phyloP scores from a whole-genome alignment of 1,284 basidiomycete species.

The Ceratobasidium sp. region DNA sequence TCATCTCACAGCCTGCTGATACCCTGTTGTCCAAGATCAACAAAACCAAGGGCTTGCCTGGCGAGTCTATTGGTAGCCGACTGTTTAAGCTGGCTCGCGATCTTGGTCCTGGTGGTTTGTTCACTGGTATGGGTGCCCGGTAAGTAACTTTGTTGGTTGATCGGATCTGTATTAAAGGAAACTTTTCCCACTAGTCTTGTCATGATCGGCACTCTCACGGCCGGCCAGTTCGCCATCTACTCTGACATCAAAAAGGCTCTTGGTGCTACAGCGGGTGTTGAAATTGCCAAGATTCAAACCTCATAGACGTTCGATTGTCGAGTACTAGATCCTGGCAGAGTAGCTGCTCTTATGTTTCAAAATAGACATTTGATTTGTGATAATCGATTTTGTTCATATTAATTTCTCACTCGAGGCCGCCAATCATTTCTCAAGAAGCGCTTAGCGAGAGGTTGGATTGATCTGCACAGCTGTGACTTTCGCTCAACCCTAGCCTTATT shows the following conservation, averaged over 20 bases:
- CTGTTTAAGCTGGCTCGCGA: slow-evolving; percentile 55
- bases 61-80: slow-evolving; percentile 57
- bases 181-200: slow-evolving; percentile 51
- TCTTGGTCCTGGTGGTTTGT: slow-evolving; percentile 59
- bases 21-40: slow-evolving; percentile 63
- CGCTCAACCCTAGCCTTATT: neutral
- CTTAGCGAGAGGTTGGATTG: neutral
- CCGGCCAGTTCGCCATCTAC: slow-evolving; percentile 59
- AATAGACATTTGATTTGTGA: slow-evolving; percentile 24
- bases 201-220: slow-evolving; percentile 62
- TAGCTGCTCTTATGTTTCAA: slow-evolving; percentile 3
- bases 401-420: neutral
- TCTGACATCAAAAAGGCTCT: slow-evolving; percentile 57
- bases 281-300: slow-evolving; percentile 45
- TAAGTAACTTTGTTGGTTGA: slow-evolving; percentile 39
- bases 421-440: neutral
- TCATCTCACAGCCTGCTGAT: slow-evolving; percentile 65
- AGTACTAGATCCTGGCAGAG: neutral
- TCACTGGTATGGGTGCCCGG: slow-evolving; percentile 56
- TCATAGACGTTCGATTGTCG: slow-evolving; percentile 13
- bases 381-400: neutral
- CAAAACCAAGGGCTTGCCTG: slow-evolving; percentile 62
- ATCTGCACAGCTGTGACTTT: neutral
- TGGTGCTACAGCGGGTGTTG: slow-evolving; percentile 56
- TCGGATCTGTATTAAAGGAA: neutral